Evolutionary conservation across 805 yeast species (phyloP).

Genomic region (Yarrowia osloensis): DNA sequence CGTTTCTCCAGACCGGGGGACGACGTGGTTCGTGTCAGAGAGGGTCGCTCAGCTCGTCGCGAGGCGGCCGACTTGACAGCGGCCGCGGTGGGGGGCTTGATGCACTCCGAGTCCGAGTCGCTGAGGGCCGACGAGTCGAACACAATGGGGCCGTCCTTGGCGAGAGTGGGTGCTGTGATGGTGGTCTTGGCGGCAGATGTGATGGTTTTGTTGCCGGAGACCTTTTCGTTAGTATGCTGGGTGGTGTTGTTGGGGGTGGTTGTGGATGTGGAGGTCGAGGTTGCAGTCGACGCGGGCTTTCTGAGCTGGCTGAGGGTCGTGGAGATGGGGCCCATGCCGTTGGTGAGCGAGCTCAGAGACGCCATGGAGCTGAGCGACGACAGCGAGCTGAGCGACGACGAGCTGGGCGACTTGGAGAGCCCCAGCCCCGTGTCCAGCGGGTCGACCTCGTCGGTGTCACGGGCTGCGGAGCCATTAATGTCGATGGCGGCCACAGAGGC

Average conservation of each 20-base stretch:
- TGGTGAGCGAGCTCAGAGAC: conserved; percentile 2
- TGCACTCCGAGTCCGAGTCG: conserved; percentile 11
- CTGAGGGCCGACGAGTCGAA: conserved; percentile 8
- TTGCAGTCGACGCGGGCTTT: not conserved
- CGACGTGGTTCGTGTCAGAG: conserved; percentile 26
- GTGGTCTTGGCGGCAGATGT: not conserved
- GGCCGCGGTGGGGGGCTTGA: not conserved
- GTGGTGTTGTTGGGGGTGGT: not conserved
- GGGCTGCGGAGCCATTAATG: not conserved
- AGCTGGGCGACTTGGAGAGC: conserved; percentile 3
- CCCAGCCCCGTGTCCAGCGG: not conserved
- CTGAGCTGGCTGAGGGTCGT: conserved; percentile 6
- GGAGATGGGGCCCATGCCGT: conserved; percentile 2
- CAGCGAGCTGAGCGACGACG: conserved; percentile 7
- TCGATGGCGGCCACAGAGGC: not conserved
- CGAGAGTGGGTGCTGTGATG: not conserved
- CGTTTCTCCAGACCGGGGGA: conserved; percentile 12
- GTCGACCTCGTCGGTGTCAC: not conserved
- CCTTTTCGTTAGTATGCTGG: conserved; percentile 31
- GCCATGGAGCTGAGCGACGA: conserved; percentile 4
- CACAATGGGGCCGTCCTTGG: conserved; percentile 1
- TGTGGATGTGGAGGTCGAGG: not conserved
- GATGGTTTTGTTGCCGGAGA: not conserved
- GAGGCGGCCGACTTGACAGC: not conserved
- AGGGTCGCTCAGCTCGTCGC: conserved; percentile 27